Base-by-base conservation (phyloP, 768 basidiomycete species). In the Mycena filopes region DNA sequence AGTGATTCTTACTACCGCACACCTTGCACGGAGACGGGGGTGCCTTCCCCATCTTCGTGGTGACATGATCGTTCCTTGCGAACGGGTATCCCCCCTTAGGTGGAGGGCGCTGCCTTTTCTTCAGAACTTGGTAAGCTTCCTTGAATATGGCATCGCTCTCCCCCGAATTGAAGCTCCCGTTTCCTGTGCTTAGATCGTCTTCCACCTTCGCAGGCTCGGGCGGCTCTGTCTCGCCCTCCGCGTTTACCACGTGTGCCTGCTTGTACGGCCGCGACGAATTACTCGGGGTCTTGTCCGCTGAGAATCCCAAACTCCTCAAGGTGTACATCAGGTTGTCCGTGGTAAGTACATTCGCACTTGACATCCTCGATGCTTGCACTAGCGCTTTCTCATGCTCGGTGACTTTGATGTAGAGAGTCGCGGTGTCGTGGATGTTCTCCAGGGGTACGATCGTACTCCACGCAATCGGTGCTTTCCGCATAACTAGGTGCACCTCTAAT, bases 21-120 rank as follows among this genome's bases (percentile, higher is more conserved):
- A 38, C 13, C n/a, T 41, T 36, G 38, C 57, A 59, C 1, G 57
- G 57, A 12, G 33, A 38, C 2, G 57, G 57, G 18, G 57, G 57
- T 4, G 18, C 5, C 5, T 26, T 16, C 1, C 33, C 46, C 57
- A 59, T 36, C 21, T 59, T 59, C 0, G 57, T 59, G 5, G 5
- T 26, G 18, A 48, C 41, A 21, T 55, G 54, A 43, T 59, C 47
- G 21, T 59, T 59, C 28, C 40, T 38, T 33, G n/a, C 13, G 10
- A 48, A 59, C 9, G 57, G 57, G 10, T 59, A 59, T 1, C 46
- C 46, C 1, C 38, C 46, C 13, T 36, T 36, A 6, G 47, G 57
- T 18, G 46, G 46, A 5, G 21, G 16, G 10, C 47, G 46, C 11
- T 59, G 45, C 7, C 38, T 18, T 11, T 16, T 25, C 9, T 47